Evolutionary conservation across 768 basidiomycete genomes (phyloP).

Genomic region (Daedalea quercina): DNA sequence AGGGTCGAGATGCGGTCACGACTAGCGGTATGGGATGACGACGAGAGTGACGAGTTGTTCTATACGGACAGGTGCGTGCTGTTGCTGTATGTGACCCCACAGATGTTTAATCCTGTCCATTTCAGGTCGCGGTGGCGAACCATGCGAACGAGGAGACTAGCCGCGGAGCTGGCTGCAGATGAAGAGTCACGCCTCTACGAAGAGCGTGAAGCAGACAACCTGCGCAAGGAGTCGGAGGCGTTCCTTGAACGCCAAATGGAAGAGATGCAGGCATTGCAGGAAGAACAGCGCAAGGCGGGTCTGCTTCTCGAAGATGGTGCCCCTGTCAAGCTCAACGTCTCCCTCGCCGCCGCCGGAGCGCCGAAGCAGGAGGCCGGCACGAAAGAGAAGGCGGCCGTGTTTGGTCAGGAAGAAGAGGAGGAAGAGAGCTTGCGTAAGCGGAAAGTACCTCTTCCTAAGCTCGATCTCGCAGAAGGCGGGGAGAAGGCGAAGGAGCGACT

Average conservation of each 20-base stretch:
- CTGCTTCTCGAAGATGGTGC: conserved; percentile 88
- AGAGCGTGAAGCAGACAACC: conserved; percentile 79
- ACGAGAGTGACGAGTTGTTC: conserved; percentile 88
- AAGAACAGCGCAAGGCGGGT: conserved; percentile 87
- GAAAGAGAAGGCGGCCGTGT: conserved; percentile 47
- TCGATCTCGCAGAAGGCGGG: conserved; percentile 80
- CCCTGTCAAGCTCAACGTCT: conserved; percentile 81
- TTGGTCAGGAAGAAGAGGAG: conserved; percentile 85
- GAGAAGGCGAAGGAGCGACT: conserved; percentile 76
- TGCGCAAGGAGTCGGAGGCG: conserved; percentile 86
- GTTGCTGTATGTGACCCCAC: neutral
- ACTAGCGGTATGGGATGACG: conserved; percentile 88
- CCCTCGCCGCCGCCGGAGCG: conserved; percentile 43
- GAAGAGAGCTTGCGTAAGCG: conserved; percentile 72
- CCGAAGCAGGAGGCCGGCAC: conserved; percentile 37
- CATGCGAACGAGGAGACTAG: conserved; percentile 60
- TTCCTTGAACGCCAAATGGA: conserved; percentile 94
- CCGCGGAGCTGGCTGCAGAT: conserved; percentile 79
- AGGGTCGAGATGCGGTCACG: conserved; percentile 71
- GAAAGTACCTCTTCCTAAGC: conserved; percentile 80
- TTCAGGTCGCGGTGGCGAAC: conserved; percentile 81
- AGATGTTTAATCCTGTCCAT: neutral
- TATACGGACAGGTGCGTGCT: conserved; percentile 77
- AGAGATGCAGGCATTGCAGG: conserved; percentile 88
- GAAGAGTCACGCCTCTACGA: conserved; percentile 76